Base-by-base conservation (phyloP, 345 rosid species). In the Chamaenerion angustifolium region DNA sequence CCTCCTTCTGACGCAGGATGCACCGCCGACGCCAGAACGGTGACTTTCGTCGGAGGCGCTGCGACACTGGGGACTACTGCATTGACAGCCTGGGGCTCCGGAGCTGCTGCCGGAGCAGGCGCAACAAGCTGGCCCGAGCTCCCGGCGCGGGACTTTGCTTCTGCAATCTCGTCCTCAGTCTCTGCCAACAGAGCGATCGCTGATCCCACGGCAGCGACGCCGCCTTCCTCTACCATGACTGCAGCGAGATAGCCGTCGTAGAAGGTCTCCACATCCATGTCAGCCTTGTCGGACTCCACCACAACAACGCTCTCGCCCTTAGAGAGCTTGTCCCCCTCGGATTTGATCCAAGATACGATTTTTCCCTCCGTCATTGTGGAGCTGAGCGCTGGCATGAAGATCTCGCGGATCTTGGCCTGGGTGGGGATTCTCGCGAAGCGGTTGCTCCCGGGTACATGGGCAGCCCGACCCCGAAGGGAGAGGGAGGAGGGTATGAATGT, bases 381-480 rank as follows among this genome's bases (percentile, higher is more conserved):
- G 54, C 96, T 92, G 41, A 92, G 74, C n/a, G 98, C 96, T 8
- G 98, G 98, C 96, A 92, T 92, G 88, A 87, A 80, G 48, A 92
- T 92, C 69, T 92, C 96, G 12, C 88, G 83, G 78, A 85, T 85
- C 85, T 82, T 88, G 40, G 97, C 83, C 47, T 54, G 71, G 16
- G 75, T 65, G 9, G 8, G 68, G 46, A 18, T 63, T 43, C 47
- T 54, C 31, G 15, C 37, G 18, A 40, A 63, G 56, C 57, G 51
- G 42, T 10, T 78, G 46, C 43, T 19, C 51, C 46, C 41, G 45
- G 58, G 42, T 43, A 45, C 43, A 11, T 25, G 25, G 46, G 50
- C 53, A 40, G 53, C 23, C 5, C 68, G 43, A 6, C 62, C 50
- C 25, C 48, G 50, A 17, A 64, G 68, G 18, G 74, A 61, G 18